These are phyloP conservation scores for Trichoderma simmonsii DNA, from an alignment of 2,329 filamentous ascomycete species.

Conservation along the genomic window DNA sequence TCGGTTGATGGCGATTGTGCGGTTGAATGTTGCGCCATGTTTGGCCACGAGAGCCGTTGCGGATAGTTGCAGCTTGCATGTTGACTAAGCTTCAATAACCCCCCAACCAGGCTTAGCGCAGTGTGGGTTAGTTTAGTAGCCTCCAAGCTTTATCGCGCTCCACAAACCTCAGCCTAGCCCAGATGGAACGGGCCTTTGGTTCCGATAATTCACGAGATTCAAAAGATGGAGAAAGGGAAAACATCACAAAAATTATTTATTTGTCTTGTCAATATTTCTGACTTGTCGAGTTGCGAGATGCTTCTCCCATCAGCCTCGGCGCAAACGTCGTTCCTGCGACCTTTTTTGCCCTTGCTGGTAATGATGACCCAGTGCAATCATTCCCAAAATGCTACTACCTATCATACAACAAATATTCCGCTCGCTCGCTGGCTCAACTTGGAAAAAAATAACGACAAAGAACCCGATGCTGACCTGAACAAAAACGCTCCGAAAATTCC, in stretches of 20 bases:
- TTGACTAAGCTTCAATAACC: background rate
- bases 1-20: background rate
- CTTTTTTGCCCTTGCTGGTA: background rate
- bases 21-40: background rate
- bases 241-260: background rate
- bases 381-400: constrained; percentile 1
- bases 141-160: background rate
- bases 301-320: background rate
- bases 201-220: background rate
- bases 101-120: background rate
- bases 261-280: background rate
- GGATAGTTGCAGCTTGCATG: background rate
- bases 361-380: constrained; percentile 1
- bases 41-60: constrained; percentile 10
- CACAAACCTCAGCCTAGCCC: background rate
- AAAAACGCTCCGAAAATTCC: constrained; percentile 4
- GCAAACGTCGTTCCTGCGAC: constrained; percentile 6
- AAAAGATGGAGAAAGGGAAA: background rate
- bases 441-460: background rate
- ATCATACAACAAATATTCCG: constrained; percentile 17
- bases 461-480: background rate
- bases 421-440: constrained; percentile 4
- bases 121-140: background rate
- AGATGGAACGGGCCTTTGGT: background rate
- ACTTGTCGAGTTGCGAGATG: background rate